A percentile compares a stretch with the other conserved stretches of the same genome.
phyloP scores from a whole-genome alignment of 495 filamentous ascomycete species.

The Penicillium herquei region DNA sequence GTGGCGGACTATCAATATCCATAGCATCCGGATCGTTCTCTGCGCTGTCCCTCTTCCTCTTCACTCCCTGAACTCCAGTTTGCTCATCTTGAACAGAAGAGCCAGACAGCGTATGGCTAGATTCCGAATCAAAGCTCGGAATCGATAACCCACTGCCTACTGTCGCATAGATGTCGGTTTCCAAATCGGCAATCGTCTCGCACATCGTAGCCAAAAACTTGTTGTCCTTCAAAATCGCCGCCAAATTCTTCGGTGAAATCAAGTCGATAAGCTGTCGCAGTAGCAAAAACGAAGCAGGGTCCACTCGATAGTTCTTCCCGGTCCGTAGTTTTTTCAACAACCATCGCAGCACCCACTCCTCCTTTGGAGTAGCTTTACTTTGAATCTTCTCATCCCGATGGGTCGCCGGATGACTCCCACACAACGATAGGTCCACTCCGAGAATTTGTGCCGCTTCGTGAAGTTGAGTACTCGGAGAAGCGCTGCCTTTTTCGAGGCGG shows the following conservation, averaged over 20 bases:
- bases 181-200: slow-evolving; percentile 38
- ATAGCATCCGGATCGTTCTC: slow-evolving; percentile 35
- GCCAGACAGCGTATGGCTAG: slow-evolving; percentile 41
- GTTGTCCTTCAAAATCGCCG: slow-evolving; percentile 48
- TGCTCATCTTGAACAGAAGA: slow-evolving; percentile 24
- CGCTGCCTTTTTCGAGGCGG: slow-evolving; percentile 50
- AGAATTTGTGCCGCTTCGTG: slow-evolving; percentile 49
- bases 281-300: slow-evolving; percentile 48
- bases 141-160: slow-evolving; percentile 26
- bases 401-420: slow-evolving; percentile 34
- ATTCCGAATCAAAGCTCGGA: slow-evolving; percentile 32
- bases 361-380: slow-evolving; percentile 43
- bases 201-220: slow-evolving; percentile 48
- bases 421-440: slow-evolving; percentile 40
- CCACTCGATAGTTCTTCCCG: slow-evolving; percentile 41
- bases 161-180: slow-evolving; percentile 34
- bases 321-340: slow-evolving; percentile 59
- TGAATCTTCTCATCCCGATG: slow-evolving; percentile 27
- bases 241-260: slow-evolving; percentile 46
- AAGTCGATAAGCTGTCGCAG: slow-evolving; percentile 45
- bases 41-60: slow-evolving; percentile 39
- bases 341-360: slow-evolving; percentile 69
- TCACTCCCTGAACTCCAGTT: slow-evolving; percentile 43
- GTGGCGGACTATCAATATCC: slow-evolving; percentile 34
- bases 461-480: slow-evolving; percentile 38